phyloP scores from a whole-genome alignment of 2,329 filamentous ascomycete genomes.

The Mariannaea elegans region DNA sequence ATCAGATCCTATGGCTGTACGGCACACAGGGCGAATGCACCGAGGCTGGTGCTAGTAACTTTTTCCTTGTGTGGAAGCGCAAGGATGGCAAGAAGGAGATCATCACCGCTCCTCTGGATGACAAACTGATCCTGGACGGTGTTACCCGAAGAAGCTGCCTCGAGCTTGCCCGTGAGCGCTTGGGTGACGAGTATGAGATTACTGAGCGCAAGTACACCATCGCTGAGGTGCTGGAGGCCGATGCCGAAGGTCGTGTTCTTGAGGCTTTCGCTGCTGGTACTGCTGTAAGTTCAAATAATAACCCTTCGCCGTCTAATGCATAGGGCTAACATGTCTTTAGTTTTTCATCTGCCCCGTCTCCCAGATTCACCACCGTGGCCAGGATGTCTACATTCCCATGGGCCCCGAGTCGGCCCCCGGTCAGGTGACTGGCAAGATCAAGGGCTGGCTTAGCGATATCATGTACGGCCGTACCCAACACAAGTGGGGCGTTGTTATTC shows the following conservation, averaged over 20 bases:
- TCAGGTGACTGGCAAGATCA: conserved; percentile 68
- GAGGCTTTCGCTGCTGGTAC: conserved; percentile 91
- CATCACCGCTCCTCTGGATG: conserved; percentile 84
- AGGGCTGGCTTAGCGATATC: conserved; percentile 74
- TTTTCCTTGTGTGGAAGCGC: conserved; percentile 82
- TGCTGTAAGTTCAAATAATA: conserved; percentile 67
- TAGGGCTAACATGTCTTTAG: conserved; percentile 49
- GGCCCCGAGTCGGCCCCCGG: conserved; percentile 59
- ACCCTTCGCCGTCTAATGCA: neutral
- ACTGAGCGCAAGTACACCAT: conserved; percentile 88
- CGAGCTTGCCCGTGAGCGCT: conserved; percentile 72
- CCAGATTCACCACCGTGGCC: conserved; percentile 72
- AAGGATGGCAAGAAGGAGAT: conserved; percentile 66
- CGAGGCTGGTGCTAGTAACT: conserved; percentile 91
- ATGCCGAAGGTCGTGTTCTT: conserved; percentile 77
- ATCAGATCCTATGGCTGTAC: conserved; percentile 96
- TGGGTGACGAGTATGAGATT: conserved; percentile 70
- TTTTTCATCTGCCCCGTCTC: conserved; percentile 77
- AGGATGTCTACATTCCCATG: conserved; percentile 70
- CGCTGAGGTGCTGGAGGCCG: conserved; percentile 76
- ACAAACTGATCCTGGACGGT: conserved; percentile 86
- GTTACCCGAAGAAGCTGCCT: conserved; percentile 86
- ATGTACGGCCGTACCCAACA: conserved; percentile 78
- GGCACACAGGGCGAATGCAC: conserved; percentile 81
- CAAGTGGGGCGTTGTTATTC: conserved; percentile 74